Evolutionary conservation across 2,329 filamentous ascomycete species (phyloP), one percentile per base, ranked within the genome.

Genomic region (Diaporthe citri): DNA sequence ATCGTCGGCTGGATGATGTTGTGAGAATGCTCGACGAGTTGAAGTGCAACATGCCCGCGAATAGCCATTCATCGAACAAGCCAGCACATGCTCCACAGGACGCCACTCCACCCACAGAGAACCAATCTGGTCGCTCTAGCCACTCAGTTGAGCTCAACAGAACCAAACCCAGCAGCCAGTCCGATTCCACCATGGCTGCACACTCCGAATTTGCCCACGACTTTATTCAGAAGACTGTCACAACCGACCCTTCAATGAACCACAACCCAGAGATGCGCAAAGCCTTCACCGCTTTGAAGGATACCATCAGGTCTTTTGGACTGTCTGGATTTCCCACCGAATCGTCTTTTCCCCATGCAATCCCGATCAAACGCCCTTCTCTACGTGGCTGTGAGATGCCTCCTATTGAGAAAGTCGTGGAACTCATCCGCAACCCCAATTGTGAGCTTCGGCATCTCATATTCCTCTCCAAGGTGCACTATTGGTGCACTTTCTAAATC

Each of bases 371-470:
- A 28, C 59, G n/a, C 39, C 59, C 59, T 22, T 62, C 39, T 10
- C 25, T 62, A 7, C 39, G 39, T 31, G 59, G 59, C n/a, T 62
- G 39, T 46, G n/a, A 43, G 17, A 43, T 62, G 59, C 59, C 39
- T 46, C 59, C 59, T 20, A 31, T 43, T 31, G 59, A 62, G 10
- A 62, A 62, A 46, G 59, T 62, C 25, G 59, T 62, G 25, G 39
- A 62, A 62, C 39, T 62, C 39, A 41, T 62, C 13, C 57, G 59
- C n/a, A 28, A 62, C n/a, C 39, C 59, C n/a, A 62, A 62, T 13
- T 62, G 36, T 43, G 28, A 62, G 59, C 39, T 62, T 0, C 17
- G 13, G 3, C n/a, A 22, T 15, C 1, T 13, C 8, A 0, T 39
- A 4, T 20, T 3, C 17, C 41, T 41, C 0, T 10, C 3, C 13